Conservation (phyloP, 495 filamentous ascomycete genomes). For the Staphylotrichum tortipilum region DNA sequence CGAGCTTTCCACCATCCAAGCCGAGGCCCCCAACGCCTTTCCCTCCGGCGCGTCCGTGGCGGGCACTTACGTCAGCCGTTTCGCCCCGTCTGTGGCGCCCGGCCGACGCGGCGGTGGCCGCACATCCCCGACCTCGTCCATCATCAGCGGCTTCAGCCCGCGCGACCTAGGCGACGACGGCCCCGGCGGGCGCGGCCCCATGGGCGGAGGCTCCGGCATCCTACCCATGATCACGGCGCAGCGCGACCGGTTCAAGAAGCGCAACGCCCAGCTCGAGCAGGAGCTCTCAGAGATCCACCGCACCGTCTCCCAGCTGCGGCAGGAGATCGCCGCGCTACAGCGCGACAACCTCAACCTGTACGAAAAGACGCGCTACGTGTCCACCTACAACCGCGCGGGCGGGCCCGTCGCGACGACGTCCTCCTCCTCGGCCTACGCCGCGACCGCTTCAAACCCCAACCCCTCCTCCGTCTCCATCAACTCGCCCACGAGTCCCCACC, state of each 20-base stretch:
- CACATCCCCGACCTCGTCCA: conserved; percentile 91
- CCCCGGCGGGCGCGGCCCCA: no score
- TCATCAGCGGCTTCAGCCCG: conserved; percentile 90
- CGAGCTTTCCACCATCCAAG: conserved; percentile 79
- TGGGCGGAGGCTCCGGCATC: conserved; percentile 80
- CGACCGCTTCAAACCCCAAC: conserved; percentile 71
- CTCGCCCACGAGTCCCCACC: conserved; percentile 5
- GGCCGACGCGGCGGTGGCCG: conserved; percentile 50
- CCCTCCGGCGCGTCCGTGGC: conserved; percentile 84
- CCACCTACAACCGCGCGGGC: conserved; percentile 67
- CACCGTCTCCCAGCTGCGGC: conserved; percentile 75
- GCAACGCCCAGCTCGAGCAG: conserved; percentile 82
- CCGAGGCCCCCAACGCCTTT: conserved; percentile 73
- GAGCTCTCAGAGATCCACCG: conserved; percentile 77
- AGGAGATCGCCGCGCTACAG: conserved; percentile 85
- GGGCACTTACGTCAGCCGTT: conserved; percentile 79
- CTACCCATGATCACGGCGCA: conserved; percentile 97
- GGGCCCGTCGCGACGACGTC: conserved; percentile 41
- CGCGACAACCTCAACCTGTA: conserved; percentile 96
- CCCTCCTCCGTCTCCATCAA: conserved; percentile 54
- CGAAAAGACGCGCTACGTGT: conserved; percentile 95
- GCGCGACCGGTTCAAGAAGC: conserved; percentile 95
- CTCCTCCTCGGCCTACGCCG: conserved; percentile 63
- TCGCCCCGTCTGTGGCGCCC: conserved; percentile 64
- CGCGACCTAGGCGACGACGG: conserved; percentile 56